These are phyloP conservation scores for Pestalotiopsis sp. DNA, from an alignment of 2,329 filamentous ascomycete genomes.

Conservation along the genomic window DNA sequence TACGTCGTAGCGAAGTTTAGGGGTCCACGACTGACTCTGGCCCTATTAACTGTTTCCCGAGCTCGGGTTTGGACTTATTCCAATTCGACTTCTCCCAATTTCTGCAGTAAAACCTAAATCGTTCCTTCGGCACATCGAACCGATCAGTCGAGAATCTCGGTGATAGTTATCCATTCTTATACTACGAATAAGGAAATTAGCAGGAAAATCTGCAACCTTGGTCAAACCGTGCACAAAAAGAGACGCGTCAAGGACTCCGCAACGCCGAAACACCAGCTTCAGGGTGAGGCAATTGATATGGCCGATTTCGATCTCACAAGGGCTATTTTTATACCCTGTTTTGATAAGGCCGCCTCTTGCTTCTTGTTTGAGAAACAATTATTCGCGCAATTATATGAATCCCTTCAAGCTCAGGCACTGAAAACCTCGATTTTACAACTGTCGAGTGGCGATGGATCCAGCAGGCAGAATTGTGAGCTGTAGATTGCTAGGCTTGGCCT, in stretches of 20 bases:
- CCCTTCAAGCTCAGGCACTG: no score
- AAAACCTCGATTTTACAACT: no score
- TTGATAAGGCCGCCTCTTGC: not conserved
- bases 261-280: slow-evolving; percentile 4
- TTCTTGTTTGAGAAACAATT: not conserved
- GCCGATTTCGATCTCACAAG: not conserved
- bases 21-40: no score
- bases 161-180: not conserved
- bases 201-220: not conserved
- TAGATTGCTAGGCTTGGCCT: no score
- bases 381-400: no score
- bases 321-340: not conserved
- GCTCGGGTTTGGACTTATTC: no score
- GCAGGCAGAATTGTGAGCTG: no score
- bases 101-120: no score
- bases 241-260: slow-evolving; percentile 7
- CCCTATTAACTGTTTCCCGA: no score
- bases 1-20: not conserved
- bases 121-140: not conserved
- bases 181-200: not conserved
- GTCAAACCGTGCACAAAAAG: not conserved
- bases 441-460: no score
- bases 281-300: not conserved
- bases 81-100: no score
- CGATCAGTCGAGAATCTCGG: not conserved